Conservation (phyloP, 108 stramenopile genomes). For the Conticribra weissflogii region DNA sequence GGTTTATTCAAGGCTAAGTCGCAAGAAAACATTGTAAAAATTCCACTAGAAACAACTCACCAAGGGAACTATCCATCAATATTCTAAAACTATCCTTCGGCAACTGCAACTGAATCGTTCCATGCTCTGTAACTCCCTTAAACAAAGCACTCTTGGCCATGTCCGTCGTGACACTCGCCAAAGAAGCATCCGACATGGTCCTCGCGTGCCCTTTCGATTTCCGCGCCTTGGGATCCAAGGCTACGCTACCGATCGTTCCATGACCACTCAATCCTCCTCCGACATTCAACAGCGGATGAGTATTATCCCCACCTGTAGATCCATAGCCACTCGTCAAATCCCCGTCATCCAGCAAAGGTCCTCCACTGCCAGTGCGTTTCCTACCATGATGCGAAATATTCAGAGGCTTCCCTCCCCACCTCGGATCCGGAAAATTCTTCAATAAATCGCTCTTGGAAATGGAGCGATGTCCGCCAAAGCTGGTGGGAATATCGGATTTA, state of each 20-base stretch:
- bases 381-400: slow-evolving; percentile 36
- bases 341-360: slow-evolving; percentile 1
- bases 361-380: slow-evolving; percentile 20
- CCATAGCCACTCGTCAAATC: background rate
- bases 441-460: slow-evolving; percentile 42
- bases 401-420: slow-evolving; percentile 31
- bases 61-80: slow-evolving; percentile 53
- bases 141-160: slow-evolving; percentile 69
- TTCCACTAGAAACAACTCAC: too few relatives aligned
- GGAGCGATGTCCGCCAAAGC: slow-evolving; percentile 2
- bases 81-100: slow-evolving; percentile 67
- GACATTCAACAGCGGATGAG: background rate
- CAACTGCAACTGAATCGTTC: slow-evolving; percentile 62
- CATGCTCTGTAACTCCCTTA: slow-evolving; percentile 57
- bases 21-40: background rate
- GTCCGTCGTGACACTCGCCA: slow-evolving; percentile 45
- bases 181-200: slow-evolving; percentile 31
- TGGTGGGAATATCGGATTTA: slow-evolving; percentile 38
- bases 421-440: slow-evolving; percentile 44
- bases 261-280: background rate
- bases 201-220: slow-evolving; percentile 20
- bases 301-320: slow-evolving; percentile 6
- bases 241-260: slow-evolving; percentile 17
- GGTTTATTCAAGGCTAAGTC: background rate
- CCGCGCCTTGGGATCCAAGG: background rate